Evolutionary conservation across 139 green algal species (phyloP).

Genomic region (Penium margaritaceum): DNA sequence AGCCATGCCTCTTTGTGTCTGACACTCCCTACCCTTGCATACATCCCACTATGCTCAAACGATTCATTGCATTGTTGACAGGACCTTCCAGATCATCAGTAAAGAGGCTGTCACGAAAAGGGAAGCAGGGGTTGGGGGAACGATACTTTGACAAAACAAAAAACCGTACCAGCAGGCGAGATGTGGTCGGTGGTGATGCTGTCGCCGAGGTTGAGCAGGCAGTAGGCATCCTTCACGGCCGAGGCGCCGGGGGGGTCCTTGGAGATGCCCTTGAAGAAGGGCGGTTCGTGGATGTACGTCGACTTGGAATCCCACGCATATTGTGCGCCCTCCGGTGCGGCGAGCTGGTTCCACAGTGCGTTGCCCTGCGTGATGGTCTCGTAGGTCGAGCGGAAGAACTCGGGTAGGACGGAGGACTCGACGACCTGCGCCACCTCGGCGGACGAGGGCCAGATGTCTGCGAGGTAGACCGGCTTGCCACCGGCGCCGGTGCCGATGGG

Average conservation of each 20-base stretch:
- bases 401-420: conserved; percentile 15
- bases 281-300: conserved; percentile 42
- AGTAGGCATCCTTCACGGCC: conserved; percentile 32
- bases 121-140: no score
- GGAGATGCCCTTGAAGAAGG: conserved; percentile 42
- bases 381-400: conserved; percentile 30
- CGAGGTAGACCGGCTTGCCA: conserved; percentile 32
- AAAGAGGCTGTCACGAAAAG: no score
- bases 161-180: conserved; percentile 33
- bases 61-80: no score
- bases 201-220: conserved; percentile 35
- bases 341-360: conserved; percentile 31
- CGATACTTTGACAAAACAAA: no score
- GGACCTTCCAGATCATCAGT: no score
- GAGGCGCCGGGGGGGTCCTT: conserved; percentile 8
- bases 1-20: not conserved
- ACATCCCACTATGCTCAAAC: no score
- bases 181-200: conserved; percentile 44
- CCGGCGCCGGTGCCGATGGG: conserved; percentile 26
- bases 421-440: conserved; percentile 35
- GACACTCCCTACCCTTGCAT: no score
- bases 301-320: conserved; percentile 37
- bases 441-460: conserved; percentile 40
- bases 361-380: conserved; percentile 36
- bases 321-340: conserved; percentile 8